Base-by-base conservation (phyloP, 2,329 filamentous ascomycete genomes). In the Penicillium concentricum region DNA sequence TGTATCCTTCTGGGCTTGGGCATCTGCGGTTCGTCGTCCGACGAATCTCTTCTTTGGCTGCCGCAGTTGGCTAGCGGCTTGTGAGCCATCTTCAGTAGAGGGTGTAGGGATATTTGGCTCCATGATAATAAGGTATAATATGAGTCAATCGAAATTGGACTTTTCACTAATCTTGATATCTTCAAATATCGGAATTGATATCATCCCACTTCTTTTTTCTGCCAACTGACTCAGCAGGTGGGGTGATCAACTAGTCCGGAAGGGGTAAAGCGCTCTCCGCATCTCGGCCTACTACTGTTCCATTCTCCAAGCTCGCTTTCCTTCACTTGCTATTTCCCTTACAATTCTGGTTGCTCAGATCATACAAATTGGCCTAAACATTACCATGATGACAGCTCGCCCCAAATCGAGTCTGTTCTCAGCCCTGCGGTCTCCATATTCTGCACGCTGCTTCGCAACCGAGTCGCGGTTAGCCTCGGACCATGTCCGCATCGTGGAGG, bases 1-100 rank as follows among this genome's bases (percentile, higher is more conserved):
- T 81, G 57, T 80, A 78, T 64, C 84, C 82, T 67, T 87, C 84
- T 59, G 85, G 81, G 72, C 68, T 60, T 76, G 74, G 20, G 76
- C 71, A 41, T 79, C 76, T 9, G 90, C 90, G 22, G 90, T 84
- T 67, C 88, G 86, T 64, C 91, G 83, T 30, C 94, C 94, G 18
- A 99, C 88, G 65, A 99, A 99, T 56, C 93, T 85, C 76, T 93
- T 92, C 79, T 90, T 96, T 22, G 94, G 94, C 68, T 93, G 89
- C 81, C 82, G 72, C 76, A 80, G 60, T 47, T 72, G 46, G 55
- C 65, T 59, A 20, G 44, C 46, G 10, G 38, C 32, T 22, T 43
- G 42, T 41, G 42, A 46, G n/a, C 20, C 48, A 41, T 52, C 48
- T n/a, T 56, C 54, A 16, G 5, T 22, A 10, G 28, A 41, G 30